Conservation (phyloP, 2,329 filamentous ascomycete species). For the Colletotrichum truncatum region DNA sequence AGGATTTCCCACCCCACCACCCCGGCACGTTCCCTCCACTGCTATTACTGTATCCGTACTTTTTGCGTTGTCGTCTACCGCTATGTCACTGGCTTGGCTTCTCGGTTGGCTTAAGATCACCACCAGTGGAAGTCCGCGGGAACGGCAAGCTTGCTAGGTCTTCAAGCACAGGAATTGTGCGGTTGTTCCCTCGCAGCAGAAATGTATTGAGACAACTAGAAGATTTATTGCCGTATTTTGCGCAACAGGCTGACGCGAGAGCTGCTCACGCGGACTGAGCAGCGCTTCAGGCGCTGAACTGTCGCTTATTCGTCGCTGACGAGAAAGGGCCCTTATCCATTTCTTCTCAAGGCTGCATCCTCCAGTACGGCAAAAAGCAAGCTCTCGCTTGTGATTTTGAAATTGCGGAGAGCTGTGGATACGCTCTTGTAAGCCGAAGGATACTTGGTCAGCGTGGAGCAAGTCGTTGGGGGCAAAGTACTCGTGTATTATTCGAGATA, state of each 20-base stretch:
- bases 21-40: neutral
- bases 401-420: neutral
- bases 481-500: neutral
- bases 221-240: no score
- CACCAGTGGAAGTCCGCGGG: slow-evolving; percentile 1
- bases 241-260: no score
- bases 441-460: neutral
- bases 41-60: neutral
- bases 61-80: neutral
- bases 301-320: neutral
- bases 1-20: slow-evolving; percentile 7
- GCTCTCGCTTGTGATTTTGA: slow-evolving; percentile 15
- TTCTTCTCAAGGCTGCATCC: slow-evolving; percentile 3
- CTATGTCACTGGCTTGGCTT: neutral
- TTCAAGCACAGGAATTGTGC: no score
- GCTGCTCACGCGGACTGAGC: neutral
- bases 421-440: neutral
- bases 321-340: neutral
- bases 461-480: neutral
- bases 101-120: neutral
- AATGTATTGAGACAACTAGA: no score
- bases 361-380: slow-evolving; percentile 4
- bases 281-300: slow-evolving; percentile 1
- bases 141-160: neutral
- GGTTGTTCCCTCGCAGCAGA: no score